Base-by-base conservation (phyloP, 768 basidiomycete genomes). In the Tricholoma bakamatsutake region DNA sequence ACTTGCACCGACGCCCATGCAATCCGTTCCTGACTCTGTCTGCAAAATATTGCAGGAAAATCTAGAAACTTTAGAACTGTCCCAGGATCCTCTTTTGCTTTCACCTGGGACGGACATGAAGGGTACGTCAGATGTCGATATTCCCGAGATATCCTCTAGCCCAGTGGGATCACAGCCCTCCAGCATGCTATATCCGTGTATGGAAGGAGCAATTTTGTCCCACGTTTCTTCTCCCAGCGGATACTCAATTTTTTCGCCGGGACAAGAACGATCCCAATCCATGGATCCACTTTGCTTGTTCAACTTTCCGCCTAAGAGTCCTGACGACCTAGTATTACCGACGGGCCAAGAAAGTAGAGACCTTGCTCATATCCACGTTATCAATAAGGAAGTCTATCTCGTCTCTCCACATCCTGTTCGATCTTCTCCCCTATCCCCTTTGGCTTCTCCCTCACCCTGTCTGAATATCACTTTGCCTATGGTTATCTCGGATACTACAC, bases 111-210 rank as follows among this genome's bases (percentile, higher is more conserved):
- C 9, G 10, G 39, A 12, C 52, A 21, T 59, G 56, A 40, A 61
- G 54, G 17, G 21, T 45, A 24, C 7, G 34, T 17, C 49, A 12
- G 35, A 28, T 8, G 11, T 50, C 15, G 28, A 6, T 30, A 24
- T 24, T 45, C 37, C 47, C 1, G 50, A 59, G 21, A 37, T 33
- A 6, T 49, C 28, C 17, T 49, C 27, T 28, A 49, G 28, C 33
- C 28, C 48, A 31, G 18, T 31, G 12, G 28, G 4, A 31, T 31
- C 15, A 5, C 31, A 48, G 12, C 75, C 5, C 61, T 69, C 24
- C 75, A 76, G 55, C 61, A 27, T 30, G 5, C 17, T 21, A 50
- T 15, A 47, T 53, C 15, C 15, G 34, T 13, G 11, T 13, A 17
- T 30, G 10, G 40, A 15, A 39, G 39, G 34, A 54, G 55, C 34